phyloP scores from a whole-genome alignment of 1,139 yeast species.

The Magnusiomyces magnusii region DNA sequence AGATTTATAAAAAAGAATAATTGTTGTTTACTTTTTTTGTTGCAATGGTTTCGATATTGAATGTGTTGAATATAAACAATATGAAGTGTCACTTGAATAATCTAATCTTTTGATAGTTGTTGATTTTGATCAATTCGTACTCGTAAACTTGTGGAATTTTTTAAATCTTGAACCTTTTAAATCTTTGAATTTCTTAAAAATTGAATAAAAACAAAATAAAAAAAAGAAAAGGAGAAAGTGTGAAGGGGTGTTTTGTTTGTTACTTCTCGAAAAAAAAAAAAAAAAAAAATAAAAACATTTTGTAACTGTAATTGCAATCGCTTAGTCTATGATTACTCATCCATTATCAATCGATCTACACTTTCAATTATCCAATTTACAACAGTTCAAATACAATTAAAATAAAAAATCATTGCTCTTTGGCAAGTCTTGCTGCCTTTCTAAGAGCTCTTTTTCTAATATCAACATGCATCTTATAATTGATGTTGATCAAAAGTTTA shows the following conservation, averaged over 20 bases:
- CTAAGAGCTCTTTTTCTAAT: slow-evolving; percentile 77
- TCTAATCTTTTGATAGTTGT: too few relatives aligned
- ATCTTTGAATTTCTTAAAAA: background rate
- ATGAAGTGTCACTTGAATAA: too few relatives aligned
- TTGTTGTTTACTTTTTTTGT: too few relatives aligned
- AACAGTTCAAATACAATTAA: too few relatives aligned
- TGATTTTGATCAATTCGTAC: too few relatives aligned
- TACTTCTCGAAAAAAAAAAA: background rate
- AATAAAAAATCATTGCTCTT: background rate
- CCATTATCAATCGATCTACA: too few relatives aligned
- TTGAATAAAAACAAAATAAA: background rate
- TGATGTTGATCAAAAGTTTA: slow-evolving; percentile 56
- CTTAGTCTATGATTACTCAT: background rate
- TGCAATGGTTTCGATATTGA: too few relatives aligned
- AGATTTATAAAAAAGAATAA: too few relatives aligned
- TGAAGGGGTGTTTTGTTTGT: background rate
- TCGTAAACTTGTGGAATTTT: too few relatives aligned
- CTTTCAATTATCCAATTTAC: too few relatives aligned
- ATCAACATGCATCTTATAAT: slow-evolving; percentile 67
- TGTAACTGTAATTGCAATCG: background rate
- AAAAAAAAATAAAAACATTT: background rate
- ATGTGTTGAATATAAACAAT: too few relatives aligned
- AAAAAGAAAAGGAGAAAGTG: slow-evolving; percentile 1
- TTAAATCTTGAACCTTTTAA: background rate
- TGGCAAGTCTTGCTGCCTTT: slow-evolving; percentile 46